Evolutionary conservation across 2,329 filamentous ascomycete species (phyloP), one percentile per base, ranked within the genome.

Genomic region (Colletotrichum phormii): DNA sequence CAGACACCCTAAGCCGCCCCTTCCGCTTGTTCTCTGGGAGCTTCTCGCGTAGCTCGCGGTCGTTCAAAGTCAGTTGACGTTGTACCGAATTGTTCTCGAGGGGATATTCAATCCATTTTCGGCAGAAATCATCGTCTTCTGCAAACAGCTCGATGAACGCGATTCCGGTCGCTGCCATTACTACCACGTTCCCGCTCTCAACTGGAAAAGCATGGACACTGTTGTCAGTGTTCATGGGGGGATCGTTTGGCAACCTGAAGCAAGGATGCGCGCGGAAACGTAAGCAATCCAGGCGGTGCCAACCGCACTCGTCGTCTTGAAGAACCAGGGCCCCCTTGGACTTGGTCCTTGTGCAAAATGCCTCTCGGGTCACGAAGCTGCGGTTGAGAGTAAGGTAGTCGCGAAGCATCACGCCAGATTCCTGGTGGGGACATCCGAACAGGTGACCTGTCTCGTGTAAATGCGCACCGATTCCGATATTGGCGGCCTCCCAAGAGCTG

Each of bases 401-500:
- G 68, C 94, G 89, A 63, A 95, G 86, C 96, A 98, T 98, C 74
- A 98, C 88, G n/a, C 97, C 96, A 33, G 86, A 93, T 79, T 97
- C 94, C 79, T 97, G 95, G 79, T 97, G 94, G 11, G 95, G 94
- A 76, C 94, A 97, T 62, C 96, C 96, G 76, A 98, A 93, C 26
- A 98, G 83, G 83, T 97, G 96, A 4, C 96, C 96, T 0, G 93
- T 93, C 82, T 98, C 95, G 81, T 97, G 96, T 60, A 98, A 83
- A 81, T 98, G 96, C 11, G 95, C 95, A 8, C 96, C 96, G 75
- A 98, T 97, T 35, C 95, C 95, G 73, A 98, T 93, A 77, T 96
- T 97, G 31, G 94, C 95, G n/a, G 95, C 92, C 81, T 98, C 96
- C 96, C 96, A 98, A 59, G 92, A 97, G 79, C 94, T 97, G 29